Evolutionary conservation across 371 early-diverging fungal genomes (phyloP), one percentile per base, ranked within the genome.

Genomic region (Mortierella sp.): DNA sequence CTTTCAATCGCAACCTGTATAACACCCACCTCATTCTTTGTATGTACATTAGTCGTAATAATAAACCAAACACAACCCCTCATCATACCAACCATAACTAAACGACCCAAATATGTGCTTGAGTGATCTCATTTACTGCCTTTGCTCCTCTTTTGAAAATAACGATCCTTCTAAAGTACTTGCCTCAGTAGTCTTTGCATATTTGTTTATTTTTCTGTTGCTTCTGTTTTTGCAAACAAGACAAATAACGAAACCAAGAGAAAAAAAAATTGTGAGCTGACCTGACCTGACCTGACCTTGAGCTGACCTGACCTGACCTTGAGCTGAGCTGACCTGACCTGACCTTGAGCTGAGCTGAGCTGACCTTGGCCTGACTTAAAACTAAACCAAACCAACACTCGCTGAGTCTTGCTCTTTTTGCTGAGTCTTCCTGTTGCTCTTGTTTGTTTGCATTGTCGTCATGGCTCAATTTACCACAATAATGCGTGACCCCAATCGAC

Each of bases 401-500:
- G 50, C 50, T 50, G 50, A 50, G 50, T 50, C 42, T 38, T 38
- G 42, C 24, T 54, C 26, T 34, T 19, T 19, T 55, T 9, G 21
- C n/a, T 34, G 63, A 38, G 42, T 38, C 42, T 38, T 38, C 63
- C 63, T 21, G 63, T 42, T 72, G 44, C 38, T 48, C 19, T 26
- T 44, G 26, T 28, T 28, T 70, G 63, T 21, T 63, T 63, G 48
- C 21, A n/a, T 26, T 48, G 44, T 72, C 72, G 44, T 72, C 72
- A 48, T 72, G 50, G 48, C 45, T 44, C 70, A 44, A n/a, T 45
- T 28, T 11, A n/a, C 31, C 3, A 60, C 60, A 19, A 26, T 38
- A 70, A 70, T 70, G 70, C 70, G 44, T 70, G 38, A 45, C 70
- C 44, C 70, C 70, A 70, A 45, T 70, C 70, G 44, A 70, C 60